Evolutionary conservation across 176 grass and related monocot genomes (phyloP), one percentile per base, ranked within the genome.

Genomic region (bread wheat (Triticum aestivum)): DNA sequence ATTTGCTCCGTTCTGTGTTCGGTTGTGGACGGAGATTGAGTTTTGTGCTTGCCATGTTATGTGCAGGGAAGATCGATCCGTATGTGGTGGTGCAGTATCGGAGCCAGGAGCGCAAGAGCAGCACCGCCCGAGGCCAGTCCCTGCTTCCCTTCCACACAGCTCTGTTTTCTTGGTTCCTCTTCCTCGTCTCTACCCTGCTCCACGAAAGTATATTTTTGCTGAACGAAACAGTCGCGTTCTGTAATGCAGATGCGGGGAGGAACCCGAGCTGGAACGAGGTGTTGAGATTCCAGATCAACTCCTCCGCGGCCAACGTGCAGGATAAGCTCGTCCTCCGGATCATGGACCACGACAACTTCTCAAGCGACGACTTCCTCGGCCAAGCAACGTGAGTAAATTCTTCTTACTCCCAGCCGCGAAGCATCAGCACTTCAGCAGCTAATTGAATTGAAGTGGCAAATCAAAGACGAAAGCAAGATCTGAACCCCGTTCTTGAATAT

Each of bases 31-130:
- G 52, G 30, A 30, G 29, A 34, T 5, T 74, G 8, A 56, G 1
- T 10, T 21, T 0, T 0, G 47, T 47, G 7, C 2, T 27, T 27
- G 38, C 62, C 68, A 11, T 67, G 27, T 26, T 37, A 21, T 26
- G 24, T 26, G 24, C 24, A 26, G 95, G 91, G 14, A 95, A 98
- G 86, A 32, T 95, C 3, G 95, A 98, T 86, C 93, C 95, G n/a
- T 98, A 98, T 34, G 93, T 91, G 81, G 6, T 88, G 18, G 64
- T 98, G 29, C 86, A 93, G 81, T 95, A 93, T 67, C 88, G 91
- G 80, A 93, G 88, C 79, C 91, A 95, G 79, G 93, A 98, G 81
- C 91, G 77, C 75, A 95, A 95, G 89, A 98, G 93, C 89, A 90
- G 82, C 85, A 30, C 90, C 63, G 84, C 93, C 62, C 72, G 82